Percentiles rank a stretch among this genome's conserved stretches.
These are phyloP conservation scores for Ambrosiella xylebori DNA, from an alignment of 2,329 filamentous ascomycete genomes.

Conservation along the genomic window DNA sequence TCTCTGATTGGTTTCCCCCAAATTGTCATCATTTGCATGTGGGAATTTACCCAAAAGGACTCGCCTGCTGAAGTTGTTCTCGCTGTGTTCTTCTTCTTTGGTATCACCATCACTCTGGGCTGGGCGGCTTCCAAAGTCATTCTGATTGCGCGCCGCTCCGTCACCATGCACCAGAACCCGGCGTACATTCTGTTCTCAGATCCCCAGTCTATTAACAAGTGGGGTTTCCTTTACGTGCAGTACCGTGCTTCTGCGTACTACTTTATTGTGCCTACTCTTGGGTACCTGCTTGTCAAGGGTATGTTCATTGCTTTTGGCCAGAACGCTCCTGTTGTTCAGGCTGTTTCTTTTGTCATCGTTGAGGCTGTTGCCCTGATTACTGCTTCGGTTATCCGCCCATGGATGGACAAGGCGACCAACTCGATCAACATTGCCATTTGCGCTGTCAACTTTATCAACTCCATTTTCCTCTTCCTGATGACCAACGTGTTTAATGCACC, in stretches of 20 bases:
- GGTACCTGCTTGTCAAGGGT: conserved; percentile 70
- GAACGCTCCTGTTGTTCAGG: conserved; percentile 51
- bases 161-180: conserved; percentile 84
- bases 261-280: conserved; percentile 67
- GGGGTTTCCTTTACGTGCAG: conserved; percentile 95
- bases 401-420: conserved; percentile 99
- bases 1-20: conserved; percentile 83
- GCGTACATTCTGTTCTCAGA: conserved; percentile 96
- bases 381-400: conserved; percentile 68
- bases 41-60: conserved; percentile 79
- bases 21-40: conserved; percentile 76
- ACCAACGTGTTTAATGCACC: conserved; percentile 74
- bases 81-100: conserved; percentile 75
- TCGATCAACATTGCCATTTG: conserved; percentile 89
- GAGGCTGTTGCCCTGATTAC: conserved; percentile 64
- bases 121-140: conserved; percentile 89
- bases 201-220: conserved; percentile 85
- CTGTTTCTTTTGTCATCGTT: conserved; percentile 65
- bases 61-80: conserved; percentile 74
- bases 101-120: conserved; percentile 56
- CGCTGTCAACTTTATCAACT: conserved; percentile 77
- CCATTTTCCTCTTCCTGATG: conserved; percentile 78
- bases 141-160: conserved; percentile 70
- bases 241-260: conserved; percentile 94
- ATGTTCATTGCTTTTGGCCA: conserved; percentile 79